Evolutionary conservation across 345 rosid species (phyloP).

Genomic region (Fremontodendron californicum): DNA sequence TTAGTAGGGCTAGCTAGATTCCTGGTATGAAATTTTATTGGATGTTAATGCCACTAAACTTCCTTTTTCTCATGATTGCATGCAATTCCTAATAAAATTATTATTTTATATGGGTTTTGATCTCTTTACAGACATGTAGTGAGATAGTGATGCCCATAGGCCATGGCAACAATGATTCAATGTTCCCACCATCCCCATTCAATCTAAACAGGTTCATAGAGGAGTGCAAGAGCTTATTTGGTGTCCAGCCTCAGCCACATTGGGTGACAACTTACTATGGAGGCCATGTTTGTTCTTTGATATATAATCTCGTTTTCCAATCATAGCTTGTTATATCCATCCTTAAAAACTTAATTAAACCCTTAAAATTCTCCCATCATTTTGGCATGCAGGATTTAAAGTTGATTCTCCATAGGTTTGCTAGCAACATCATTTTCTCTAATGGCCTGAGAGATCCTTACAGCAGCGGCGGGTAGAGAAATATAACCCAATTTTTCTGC

Average conservation of each 20-base stretch:
- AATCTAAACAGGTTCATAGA: constrained; percentile 31
- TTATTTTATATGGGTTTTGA: background rate
- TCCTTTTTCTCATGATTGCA: constrained; percentile 9
- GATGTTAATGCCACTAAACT: constrained; percentile 1
- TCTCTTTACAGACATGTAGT: constrained; percentile 47
- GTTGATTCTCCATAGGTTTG: constrained; percentile 38
- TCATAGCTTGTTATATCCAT: background rate
- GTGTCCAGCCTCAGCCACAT: constrained; percentile 63
- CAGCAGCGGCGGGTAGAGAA: constrained; percentile 48
- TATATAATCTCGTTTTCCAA: background rate
- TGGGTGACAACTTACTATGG: constrained; percentile 67
- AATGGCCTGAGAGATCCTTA: constrained; percentile 57
- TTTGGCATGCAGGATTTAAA: constrained; percentile 42
- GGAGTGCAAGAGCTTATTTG: constrained; percentile 40
- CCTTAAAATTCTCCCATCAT: background rate
- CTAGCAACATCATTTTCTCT: constrained; percentile 61
- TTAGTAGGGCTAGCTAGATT: background rate
- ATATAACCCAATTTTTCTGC: background rate
- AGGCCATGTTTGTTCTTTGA: constrained; percentile 37
- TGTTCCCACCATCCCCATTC: constrained; percentile 57
- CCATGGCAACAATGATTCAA: constrained; percentile 33
- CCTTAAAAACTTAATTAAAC: background rate
- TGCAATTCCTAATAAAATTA: background rate
- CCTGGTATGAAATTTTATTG: background rate
- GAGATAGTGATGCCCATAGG: constrained; percentile 70